Conservation (phyloP, 495 filamentous ascomycete genomes). For the Aspergillus baeticus region DNA sequence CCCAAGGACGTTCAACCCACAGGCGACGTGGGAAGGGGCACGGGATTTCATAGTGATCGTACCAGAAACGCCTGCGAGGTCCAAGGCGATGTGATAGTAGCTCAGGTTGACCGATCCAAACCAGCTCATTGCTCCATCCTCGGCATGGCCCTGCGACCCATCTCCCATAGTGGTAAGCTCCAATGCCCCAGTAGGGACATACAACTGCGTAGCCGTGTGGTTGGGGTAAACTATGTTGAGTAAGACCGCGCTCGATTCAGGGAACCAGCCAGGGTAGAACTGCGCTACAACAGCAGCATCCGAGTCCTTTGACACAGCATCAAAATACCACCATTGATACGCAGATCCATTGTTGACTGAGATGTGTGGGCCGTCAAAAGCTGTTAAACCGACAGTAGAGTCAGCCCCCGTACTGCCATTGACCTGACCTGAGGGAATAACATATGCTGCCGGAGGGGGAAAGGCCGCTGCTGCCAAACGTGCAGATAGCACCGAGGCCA, state of each 20-base stretch:
- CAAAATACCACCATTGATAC: not conserved
- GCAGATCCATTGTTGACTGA: not conserved
- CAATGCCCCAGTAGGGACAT: not conserved
- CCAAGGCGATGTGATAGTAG: not conserved
- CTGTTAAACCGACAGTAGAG: not conserved
- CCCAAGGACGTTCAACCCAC: not conserved
- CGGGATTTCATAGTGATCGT: not conserved
- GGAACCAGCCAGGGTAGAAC: not conserved
- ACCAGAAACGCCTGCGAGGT: not conserved
- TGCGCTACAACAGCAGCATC: not conserved
- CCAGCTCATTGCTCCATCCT: not conserved
- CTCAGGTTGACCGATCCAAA: not conserved
- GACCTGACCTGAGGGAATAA: not conserved
- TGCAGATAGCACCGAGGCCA: too few relatives aligned
- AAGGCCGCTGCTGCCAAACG: too few relatives aligned
- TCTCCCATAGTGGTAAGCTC: not conserved
- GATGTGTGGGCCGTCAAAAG: not conserved
- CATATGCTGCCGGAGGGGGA: not conserved
- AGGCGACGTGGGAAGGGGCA: not conserved
- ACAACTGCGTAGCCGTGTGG: not conserved
- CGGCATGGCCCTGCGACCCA: not conserved
- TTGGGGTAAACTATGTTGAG: not conserved
- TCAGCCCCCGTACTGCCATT: not conserved
- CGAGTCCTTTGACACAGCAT: not conserved
- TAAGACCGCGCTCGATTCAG: not conserved